Evolutionary conservation across 352 stramenopile species (phyloP).

Genomic region (Phytophthora citrophthora): DNA sequence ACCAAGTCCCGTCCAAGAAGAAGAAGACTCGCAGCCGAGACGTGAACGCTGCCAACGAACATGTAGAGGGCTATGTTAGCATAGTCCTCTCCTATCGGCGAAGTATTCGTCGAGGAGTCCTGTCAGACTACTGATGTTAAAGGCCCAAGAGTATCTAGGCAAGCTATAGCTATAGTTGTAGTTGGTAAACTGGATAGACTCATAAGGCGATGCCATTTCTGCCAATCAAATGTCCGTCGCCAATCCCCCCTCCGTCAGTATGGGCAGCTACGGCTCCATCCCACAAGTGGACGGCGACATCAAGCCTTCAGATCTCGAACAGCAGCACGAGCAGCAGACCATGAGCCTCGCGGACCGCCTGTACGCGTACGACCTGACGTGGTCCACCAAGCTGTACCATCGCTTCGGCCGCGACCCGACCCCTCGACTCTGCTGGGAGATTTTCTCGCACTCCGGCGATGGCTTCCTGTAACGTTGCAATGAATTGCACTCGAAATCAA

Average conservation of each 20-base stretch:
- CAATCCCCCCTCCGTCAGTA: slow-evolving; percentile 10
- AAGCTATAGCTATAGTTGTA: too few species aligned
- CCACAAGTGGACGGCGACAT: slow-evolving; percentile 29
- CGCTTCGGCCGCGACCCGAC: slow-evolving; percentile 57
- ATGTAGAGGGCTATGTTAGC: too few species aligned
- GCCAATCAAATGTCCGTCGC: slow-evolving; percentile 27
- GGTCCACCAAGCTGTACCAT: slow-evolving; percentile 74
- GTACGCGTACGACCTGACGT: slow-evolving; percentile 79
- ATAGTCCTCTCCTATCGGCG: too few species aligned
- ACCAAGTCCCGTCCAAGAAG: too few species aligned
- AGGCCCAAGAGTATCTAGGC: too few species aligned
- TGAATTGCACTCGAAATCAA: neutral
- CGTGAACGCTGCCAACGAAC: too few species aligned
- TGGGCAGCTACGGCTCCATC: slow-evolving; percentile 42
- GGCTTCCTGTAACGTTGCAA: slow-evolving; percentile 74
- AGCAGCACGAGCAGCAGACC: slow-evolving; percentile 16
- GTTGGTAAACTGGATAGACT: too few species aligned
- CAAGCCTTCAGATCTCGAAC: slow-evolving; percentile 23
- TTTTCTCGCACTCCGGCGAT: slow-evolving; percentile 84
- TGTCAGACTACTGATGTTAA: too few species aligned
- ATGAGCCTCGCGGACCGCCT: slow-evolving; percentile 69
- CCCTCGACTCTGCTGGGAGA: slow-evolving; percentile 67
- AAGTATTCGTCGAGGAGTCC: too few species aligned
- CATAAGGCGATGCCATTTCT: slow-evolving; percentile 14
- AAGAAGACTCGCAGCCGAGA: too few species aligned